Conservation (phyloP, 2,329 filamentous ascomycete species). For the Venturia carpophila region DNA sequence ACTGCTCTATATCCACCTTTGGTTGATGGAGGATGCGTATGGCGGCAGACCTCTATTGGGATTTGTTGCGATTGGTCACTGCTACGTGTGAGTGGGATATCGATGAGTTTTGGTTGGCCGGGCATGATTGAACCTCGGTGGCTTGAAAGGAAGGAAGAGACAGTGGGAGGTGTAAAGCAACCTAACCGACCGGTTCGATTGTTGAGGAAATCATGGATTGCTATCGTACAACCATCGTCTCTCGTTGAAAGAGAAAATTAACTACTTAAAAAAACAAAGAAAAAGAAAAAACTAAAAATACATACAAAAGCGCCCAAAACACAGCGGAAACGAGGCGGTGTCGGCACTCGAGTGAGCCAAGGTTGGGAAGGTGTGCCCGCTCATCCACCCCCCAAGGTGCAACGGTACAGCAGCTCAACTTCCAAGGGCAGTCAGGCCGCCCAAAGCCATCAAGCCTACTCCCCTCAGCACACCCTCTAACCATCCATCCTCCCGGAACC, state of each 20-base stretch:
- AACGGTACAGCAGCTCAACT: conserved; percentile 1
- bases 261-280: neutral
- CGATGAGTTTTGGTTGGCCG: too few relatives aligned
- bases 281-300: neutral
- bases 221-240: neutral
- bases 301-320: neutral
- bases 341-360: neutral
- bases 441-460: neutral
- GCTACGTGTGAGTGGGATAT: too few relatives aligned
- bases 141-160: neutral
- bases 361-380: neutral
- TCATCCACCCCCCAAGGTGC: neutral
- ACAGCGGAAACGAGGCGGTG: neutral
- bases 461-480: neutral
- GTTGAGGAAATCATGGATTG: neutral
- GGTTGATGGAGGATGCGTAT: too few relatives aligned
- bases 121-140: too few relatives aligned
- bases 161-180: neutral
- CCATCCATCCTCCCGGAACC: too few relatives aligned
- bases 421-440: neutral
- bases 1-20: too few relatives aligned
- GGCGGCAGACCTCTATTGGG: too few relatives aligned
- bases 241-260: neutral
- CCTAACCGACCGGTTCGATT: neutral
- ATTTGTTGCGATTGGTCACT: too few relatives aligned